Base-by-base conservation (phyloP, 306 rosid species). In the Urtica urens region DNA sequence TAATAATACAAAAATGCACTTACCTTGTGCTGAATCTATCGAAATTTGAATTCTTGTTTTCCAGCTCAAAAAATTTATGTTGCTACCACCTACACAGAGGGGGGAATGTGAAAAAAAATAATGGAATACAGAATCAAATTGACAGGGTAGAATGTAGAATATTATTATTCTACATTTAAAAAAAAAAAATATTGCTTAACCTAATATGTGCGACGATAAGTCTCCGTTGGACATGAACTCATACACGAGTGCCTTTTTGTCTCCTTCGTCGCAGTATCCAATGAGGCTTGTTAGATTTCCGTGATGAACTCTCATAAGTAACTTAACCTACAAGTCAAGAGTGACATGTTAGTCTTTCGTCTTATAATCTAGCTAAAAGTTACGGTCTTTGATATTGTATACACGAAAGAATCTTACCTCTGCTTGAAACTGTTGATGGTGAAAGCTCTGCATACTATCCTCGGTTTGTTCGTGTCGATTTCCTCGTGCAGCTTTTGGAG, bases 231-330 rank as follows among this genome's bases (percentile, higher is more conserved):
- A 38, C 77, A 60, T 65, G 38, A 53, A 70, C 48, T 74, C 80
- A 25, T 65, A 74, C 9, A 74, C 2, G 37, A 71, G 38, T 0
- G 39, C 65, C 10, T 40, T 55, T 6, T 42, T 47, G 1, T 27
- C 34, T 44, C 46, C 65, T 25, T 74, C 70, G 0, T 65, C 38
- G 39, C 64, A 67, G 20, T 63, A 72, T 2, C 73, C 70, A 12
- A 62, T 18, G 4, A 62, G 69, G 38, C 52, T 33, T 6, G 72
- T 69, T 26, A 69, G 44, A 29, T 65, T 69, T 69, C 29, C 57
- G 15, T 78, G 78, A 45, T 77, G 74, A 51, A 77, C 64, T 31
- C 48, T 21, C 55, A 57, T 52, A 13, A 72, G 61, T 18, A 77
- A 46, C n/a, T 49, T 33, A 48, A 46, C 75, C 80, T 78, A 58